Evolutionary conservation across 2,329 filamentous ascomycete genomes (phyloP).

Genomic region (Ilyonectria robusta): DNA sequence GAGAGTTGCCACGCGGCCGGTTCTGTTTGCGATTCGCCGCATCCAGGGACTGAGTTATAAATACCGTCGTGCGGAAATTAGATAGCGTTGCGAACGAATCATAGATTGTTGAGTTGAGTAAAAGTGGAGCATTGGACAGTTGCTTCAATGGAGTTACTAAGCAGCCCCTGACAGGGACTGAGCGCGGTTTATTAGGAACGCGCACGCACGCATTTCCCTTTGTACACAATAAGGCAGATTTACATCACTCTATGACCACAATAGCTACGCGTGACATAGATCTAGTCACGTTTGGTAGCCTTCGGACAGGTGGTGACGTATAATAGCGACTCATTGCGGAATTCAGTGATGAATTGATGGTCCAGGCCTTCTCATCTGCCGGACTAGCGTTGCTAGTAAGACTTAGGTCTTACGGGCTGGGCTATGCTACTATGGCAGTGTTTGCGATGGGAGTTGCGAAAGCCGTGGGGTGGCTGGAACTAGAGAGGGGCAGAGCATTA

Average conservation of each 20-base stretch:
- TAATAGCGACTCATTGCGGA: background rate
- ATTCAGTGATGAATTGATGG: background rate
- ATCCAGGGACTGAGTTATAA: conserved; percentile 6
- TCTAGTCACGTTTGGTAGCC: background rate
- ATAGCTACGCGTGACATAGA: background rate
- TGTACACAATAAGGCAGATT: background rate
- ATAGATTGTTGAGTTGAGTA: background rate
- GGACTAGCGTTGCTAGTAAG: background rate
- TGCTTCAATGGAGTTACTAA: conserved; percentile 6
- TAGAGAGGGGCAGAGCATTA: conserved; percentile 7
- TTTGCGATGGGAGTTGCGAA: conserved; percentile 9
- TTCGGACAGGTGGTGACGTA: background rate
- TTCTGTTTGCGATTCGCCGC: conserved; percentile 16
- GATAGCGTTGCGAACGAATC: background rate
- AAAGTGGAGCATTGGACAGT: conserved; percentile 3
- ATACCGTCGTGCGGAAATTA: conserved; percentile 9
- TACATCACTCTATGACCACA: background rate
- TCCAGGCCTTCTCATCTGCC: background rate
- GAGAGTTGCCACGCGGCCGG: conserved; percentile 24
- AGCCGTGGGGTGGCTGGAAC: conserved; percentile 6
- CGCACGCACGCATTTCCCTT: conserved; percentile 3
- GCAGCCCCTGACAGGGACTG: conserved; percentile 6
- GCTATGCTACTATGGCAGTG: conserved; percentile 7
- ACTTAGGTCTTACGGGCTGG: background rate
- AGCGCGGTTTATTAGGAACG: conserved; percentile 4